phyloP scores from a whole-genome alignment of 495 filamentous ascomycete genomes.

The Cercophora sp. region DNA sequence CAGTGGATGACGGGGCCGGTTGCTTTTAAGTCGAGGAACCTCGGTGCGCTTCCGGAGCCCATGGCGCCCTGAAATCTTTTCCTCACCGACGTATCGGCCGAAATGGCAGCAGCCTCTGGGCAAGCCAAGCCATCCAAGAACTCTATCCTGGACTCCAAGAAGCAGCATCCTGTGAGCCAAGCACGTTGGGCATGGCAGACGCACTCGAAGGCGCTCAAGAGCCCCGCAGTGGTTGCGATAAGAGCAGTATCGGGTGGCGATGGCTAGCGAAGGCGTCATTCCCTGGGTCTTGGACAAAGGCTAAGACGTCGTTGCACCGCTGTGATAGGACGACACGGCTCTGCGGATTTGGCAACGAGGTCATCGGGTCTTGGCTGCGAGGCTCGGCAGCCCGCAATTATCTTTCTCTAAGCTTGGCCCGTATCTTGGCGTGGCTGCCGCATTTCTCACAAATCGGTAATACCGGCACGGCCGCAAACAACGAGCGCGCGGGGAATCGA shows the following conservation, averaged over 20 bases:
- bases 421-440: conserved; percentile 8
- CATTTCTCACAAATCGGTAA: background rate
- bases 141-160: conserved; percentile 19
- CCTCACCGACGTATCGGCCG: conserved; percentile 16
- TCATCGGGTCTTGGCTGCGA: conserved; percentile 16
- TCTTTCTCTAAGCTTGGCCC: conserved; percentile 8
- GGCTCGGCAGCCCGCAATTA: conserved; percentile 8
- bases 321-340: conserved; percentile 8
- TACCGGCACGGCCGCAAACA: conserved; percentile 1
- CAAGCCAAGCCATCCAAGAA: conserved; percentile 31
- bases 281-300: conserved; percentile 17
- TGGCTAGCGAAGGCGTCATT: conserved; percentile 17
- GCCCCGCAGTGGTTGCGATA: conserved; percentile 5
- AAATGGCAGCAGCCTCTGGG: conserved; percentile 6
- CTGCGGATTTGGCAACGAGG: conserved; percentile 11
- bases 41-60: background rate
- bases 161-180: conserved; percentile 8
- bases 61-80: background rate
- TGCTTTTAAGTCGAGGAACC: background rate
- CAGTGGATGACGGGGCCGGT: no score
- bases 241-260: conserved; percentile 17
- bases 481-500: no score
- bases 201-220: background rate
- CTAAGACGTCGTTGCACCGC: conserved; percentile 7
- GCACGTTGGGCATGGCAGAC: conserved; percentile 6